These are phyloP conservation scores for Fraxinus sp. DNA, from an alignment of 305 asterid species.

Conservation along the genomic window DNA sequence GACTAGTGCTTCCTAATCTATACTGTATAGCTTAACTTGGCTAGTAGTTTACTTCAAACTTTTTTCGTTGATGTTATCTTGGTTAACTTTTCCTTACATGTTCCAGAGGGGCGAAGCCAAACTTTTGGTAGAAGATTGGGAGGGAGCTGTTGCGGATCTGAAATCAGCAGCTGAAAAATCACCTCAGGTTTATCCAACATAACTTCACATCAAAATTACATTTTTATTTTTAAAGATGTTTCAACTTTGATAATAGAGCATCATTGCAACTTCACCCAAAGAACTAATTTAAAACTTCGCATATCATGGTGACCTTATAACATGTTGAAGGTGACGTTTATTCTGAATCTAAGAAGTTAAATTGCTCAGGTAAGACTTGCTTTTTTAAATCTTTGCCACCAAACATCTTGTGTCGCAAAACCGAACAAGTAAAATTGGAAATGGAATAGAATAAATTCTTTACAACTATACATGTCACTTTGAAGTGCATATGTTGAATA, in stretches of 20 bases:
- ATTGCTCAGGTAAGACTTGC: background rate
- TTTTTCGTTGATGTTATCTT: conserved; percentile 4
- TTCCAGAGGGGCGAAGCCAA: conserved; percentile 92
- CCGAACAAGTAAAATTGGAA: background rate
- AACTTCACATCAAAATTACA: background rate
- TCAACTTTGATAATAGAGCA: background rate
- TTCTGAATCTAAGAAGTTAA: background rate
- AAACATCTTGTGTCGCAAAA: background rate
- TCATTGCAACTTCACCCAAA: background rate
- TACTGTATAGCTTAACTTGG: background rate
- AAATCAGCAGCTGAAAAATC: conserved; percentile 85
- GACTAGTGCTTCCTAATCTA: background rate
- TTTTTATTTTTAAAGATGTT: background rate
- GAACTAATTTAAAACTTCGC: conserved; percentile 5
- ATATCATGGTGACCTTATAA: background rate
- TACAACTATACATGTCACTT: background rate
- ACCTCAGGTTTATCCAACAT: conserved; percentile 63
- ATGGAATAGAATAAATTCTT: background rate
- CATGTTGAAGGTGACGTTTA: background rate
- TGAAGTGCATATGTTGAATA: background rate
- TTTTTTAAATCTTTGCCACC: background rate
- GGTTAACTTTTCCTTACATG: conserved; percentile 11
- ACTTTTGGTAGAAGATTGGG: conserved; percentile 90
- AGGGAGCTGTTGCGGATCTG: conserved; percentile 87
- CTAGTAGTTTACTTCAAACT: background rate